These are phyloP conservation scores for Rosa persica DNA, from an alignment of 306 rosid species.

Conservation along the genomic window DNA sequence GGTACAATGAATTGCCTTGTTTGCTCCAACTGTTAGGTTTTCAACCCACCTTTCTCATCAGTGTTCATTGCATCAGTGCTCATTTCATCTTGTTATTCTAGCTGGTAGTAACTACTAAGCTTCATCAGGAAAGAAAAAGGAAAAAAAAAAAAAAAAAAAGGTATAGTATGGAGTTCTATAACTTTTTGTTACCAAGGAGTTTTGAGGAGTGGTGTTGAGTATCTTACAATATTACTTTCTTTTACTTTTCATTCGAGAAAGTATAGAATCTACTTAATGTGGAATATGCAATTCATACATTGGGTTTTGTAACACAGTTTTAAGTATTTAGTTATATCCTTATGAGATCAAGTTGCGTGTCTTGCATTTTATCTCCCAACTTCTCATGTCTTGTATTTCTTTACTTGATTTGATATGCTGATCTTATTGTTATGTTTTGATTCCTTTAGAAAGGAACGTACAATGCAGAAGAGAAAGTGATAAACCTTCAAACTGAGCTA, in stretches of 20 bases:
- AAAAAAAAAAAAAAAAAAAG: too few relatives aligned
- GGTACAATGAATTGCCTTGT: too few relatives aligned
- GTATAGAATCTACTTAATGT: background rate
- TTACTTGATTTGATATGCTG: conserved; percentile 14
- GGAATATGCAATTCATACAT: background rate
- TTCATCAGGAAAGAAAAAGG: too few relatives aligned
- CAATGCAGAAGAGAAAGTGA: conserved; percentile 55
- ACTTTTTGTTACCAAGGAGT: too few relatives aligned
- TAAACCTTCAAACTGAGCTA: conserved; percentile 66
- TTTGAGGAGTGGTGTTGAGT: too few relatives aligned
- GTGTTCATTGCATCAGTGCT: background rate
- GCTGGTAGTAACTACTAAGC: background rate
- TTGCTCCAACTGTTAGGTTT: background rate
- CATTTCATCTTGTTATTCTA: background rate
- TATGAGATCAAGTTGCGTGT: background rate
- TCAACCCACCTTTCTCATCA: background rate
- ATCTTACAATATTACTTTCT: background rate
- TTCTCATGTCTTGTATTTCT: background rate
- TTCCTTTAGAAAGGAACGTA: conserved; percentile 67
- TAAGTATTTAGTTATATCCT: background rate
- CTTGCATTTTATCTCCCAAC: background rate
- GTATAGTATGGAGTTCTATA: too few relatives aligned
- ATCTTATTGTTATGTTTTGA: conserved; percentile 6
- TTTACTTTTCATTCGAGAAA: background rate
- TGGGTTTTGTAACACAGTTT: background rate